Evolutionary conservation across 768 basidiomycete species (phyloP), one percentile per base, ranked within the genome.

Genomic region (Boletus insuetus): DNA sequence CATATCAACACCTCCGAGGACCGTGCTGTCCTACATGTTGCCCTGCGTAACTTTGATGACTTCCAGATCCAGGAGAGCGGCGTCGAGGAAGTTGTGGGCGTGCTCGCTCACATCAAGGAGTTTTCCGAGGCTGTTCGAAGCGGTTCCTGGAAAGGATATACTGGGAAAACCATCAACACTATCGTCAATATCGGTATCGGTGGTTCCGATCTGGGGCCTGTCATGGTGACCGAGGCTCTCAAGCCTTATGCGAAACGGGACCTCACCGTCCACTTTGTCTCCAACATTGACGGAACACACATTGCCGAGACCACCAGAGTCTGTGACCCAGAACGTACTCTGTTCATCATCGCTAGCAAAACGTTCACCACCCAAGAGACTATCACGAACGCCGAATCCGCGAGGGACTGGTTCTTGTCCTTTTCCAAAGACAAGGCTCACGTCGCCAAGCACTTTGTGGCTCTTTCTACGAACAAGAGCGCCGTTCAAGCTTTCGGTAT

Each of bases 351-450:
- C 65, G 96, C 96, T n/a, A 87, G 85, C 72, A 98, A 99, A 82
- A 98, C 97, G 3, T 99, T 98, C 73, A 99, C 97, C 19, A 99
- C 97, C 10, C 96, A 99, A 76, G 97, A 99, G 80, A 98, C 96
- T 17, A 98, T 98, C 77, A 98, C 97, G 60, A 99, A 99, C 70
- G 97, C 97, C 38, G 90, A 91, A 73, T 88, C 83, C 43, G 97
- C 97, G 13, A 83, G 91, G 41, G 86, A 86, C 46, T 99, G 97
- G 97, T 99, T 99, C 88, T 79, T 98, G 51, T 68, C 75, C 19
- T 72, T 76, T 6, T 95, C 97, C 19, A 84, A 83, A 64, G 94
- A 97, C 69, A 87, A 89, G 74, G 79, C 81, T 2, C 94, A 98
- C 74, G 91, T 98, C 57, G 94, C 96, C 57, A 98, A 98, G 77